phyloP scores from a whole-genome alignment of 176 grass and related monocot species.

The Musa schizocarpa region DNA sequence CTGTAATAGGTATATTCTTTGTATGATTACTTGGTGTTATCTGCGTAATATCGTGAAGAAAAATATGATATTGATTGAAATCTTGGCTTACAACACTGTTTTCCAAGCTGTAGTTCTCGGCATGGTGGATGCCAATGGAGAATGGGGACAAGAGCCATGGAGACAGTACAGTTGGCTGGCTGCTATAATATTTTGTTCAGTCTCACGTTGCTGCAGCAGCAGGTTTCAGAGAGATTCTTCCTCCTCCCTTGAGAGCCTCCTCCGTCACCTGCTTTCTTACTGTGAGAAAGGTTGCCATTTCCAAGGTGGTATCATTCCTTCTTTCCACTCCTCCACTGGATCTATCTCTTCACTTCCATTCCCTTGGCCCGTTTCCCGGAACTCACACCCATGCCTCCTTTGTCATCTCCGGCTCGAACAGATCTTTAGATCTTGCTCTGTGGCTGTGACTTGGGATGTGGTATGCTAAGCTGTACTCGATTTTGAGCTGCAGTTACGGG shows the following conservation, averaged over 20 bases:
- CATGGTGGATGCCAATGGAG: no score
- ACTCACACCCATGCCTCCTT: no score
- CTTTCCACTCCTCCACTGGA: neutral
- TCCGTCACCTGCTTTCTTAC: neutral
- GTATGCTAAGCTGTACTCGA: neutral
- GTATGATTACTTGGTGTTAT: no score
- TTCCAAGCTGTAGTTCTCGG: no score
- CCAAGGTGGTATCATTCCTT: slow-evolving; percentile 8
- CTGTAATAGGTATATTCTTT: no score
- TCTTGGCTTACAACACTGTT: no score
- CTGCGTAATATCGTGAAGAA: no score
- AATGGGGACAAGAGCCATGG: no score
- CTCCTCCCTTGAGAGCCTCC: neutral
- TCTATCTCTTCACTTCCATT: neutral
- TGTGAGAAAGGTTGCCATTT: slow-evolving; percentile 3
- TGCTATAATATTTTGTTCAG: no score
- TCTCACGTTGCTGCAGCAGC: neutral
- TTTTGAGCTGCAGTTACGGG: neutral
- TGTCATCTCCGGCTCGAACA: neutral
- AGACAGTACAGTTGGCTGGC: no score
- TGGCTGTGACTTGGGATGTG: neutral
- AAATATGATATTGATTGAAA: no score
- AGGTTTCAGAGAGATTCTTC: neutral
- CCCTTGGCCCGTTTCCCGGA: neutral
- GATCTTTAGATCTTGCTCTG: neutral